Base-by-base conservation (phyloP, 306 rosid species). In the Hippophae tibetana region DNA sequence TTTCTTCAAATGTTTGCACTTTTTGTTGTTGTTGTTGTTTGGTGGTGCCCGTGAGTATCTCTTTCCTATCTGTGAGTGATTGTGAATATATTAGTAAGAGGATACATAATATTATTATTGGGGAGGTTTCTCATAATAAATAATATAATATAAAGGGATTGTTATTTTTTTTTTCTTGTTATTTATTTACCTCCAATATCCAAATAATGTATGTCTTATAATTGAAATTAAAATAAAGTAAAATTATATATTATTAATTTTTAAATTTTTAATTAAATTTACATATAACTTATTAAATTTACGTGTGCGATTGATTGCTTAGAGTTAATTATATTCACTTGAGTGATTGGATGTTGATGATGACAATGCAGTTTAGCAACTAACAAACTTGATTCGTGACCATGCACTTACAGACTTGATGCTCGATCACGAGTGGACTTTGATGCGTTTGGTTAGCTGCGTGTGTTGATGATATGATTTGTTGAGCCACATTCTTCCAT, bases 21-120 rank as follows among this genome's bases (percentile, higher is more conserved):
- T 77, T 77, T 42, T 75, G 70, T 73, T 71, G 66, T 75, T 62
- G 49, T 66, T 61, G 74, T 63, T 64, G 77, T 74, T 76, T 77
- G 82, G 77, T 64, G 79, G 48, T 72, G 85, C 94, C 82, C 90
- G 86, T 87, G 89, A 87, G 79, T 50, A 57, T 61, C 64, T 70
- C 76, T 62, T 54, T 65, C 69, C 76, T 81, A 78, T 81, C 71
- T 76, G 75, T 64, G 80, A 72, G 76, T 62, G 79, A 74, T 52
- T 18, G 27, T 79, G 72, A 68, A 67, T 66, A 73, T 78, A 81
- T 83, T 79, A 74, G 60, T 56, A 58, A 46, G 54, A 23, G 52
- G 70, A 58, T 60, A 56, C 18, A 3, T 7, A 61, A 0, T 13
- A 23, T 26, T 14, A 1, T 12, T 49, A 47, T 7, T 47, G 69